Evolutionary conservation across 2,329 filamentous ascomycete genomes (phyloP), one percentile per base, ranked within the genome.

Genomic region (Truncatella angustata): DNA sequence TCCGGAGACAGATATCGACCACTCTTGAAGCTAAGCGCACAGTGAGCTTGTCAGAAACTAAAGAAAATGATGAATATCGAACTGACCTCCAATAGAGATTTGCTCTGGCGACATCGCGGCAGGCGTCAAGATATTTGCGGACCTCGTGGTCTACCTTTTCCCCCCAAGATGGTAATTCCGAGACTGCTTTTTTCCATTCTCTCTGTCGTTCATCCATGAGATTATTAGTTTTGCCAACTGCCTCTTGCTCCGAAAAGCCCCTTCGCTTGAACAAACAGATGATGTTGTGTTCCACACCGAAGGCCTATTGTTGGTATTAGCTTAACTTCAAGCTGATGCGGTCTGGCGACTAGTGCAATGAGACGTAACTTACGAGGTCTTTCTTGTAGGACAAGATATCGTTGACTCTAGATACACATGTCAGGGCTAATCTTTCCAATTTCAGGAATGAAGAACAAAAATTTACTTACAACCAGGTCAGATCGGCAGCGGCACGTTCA

Each of bases 301-400:
- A 45, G 20, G 42, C 18, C 42, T 45, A 4, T 45, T 45, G 3
- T 2, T 28, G n/a, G n/a, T n/a, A n/a, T n/a, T n/a, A n/a, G n/a
- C n/a, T n/a, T n/a, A n/a, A n/a, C n/a, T n/a, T n/a, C n/a, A n/a
- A n/a, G n/a, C n/a, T n/a, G n/a, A n/a, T n/a, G n/a, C n/a, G n/a
- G n/a, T n/a, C n/a, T n/a, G n/a, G n/a, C n/a, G n/a, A n/a, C n/a
- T n/a, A n/a, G 35, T 37, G 35, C 35, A 37, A 4, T 2, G 4
- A 2, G 4, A 14, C n/a, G 7, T 3, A 11, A 37, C 42, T 45
- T 9, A 45, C 42, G 4, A 45, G 23, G 28, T 45, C 42, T 45
- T 45, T 45, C 21, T 45, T 45, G 42, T 45, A 45, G 5, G 42
- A 45, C n/a, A 45, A 18, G 18, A 45, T 18, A 18, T 45, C 42